A percentile compares a stretch with the other conserved stretches of the same genome.
These are phyloP conservation scores for Cladobotryum protrusum DNA, from an alignment of 2,329 filamentous ascomycete genomes.

Conservation along the genomic window DNA sequence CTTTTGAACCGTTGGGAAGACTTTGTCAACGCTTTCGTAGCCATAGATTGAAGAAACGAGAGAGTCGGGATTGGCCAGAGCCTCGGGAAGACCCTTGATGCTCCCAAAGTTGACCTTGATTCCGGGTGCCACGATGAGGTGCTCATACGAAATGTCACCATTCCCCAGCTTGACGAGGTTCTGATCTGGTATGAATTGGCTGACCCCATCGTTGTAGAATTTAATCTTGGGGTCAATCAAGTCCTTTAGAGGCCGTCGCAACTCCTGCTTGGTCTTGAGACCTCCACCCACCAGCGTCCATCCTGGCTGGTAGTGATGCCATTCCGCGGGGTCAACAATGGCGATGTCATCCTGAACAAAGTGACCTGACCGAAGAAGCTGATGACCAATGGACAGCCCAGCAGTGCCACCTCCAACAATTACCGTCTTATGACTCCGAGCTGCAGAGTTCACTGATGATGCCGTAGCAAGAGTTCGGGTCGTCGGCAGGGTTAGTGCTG, in stretches of 20 bases:
- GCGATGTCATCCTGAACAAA: slow-evolving; percentile 57
- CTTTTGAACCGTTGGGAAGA: slow-evolving; percentile 40
- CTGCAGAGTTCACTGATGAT: slow-evolving; percentile 27
- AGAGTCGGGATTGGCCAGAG: slow-evolving; percentile 40
- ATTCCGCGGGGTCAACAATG: slow-evolving; percentile 54
- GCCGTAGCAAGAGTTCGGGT: slow-evolving; percentile 16
- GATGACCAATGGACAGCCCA: slow-evolving; percentile 59
- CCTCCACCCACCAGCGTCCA: slow-evolving; percentile 65
- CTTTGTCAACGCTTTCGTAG: slow-evolving; percentile 50
- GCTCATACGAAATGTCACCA: slow-evolving; percentile 56
- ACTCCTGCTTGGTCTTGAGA: slow-evolving; percentile 54
- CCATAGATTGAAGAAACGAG: slow-evolving; percentile 52
- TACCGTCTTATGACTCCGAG: slow-evolving; percentile 53
- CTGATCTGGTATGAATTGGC: slow-evolving; percentile 46
- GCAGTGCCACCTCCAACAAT: slow-evolving; percentile 62
- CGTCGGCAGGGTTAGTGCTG: background rate
- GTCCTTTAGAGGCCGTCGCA: slow-evolving; percentile 43
- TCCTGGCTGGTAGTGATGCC: slow-evolving; percentile 63
- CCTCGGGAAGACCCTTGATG: slow-evolving; percentile 52
- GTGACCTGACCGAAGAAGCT: slow-evolving; percentile 54
- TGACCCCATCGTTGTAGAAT: slow-evolving; percentile 50
- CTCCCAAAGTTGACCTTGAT: slow-evolving; percentile 44
- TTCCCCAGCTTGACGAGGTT: slow-evolving; percentile 50
- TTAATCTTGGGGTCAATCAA: slow-evolving; percentile 55
- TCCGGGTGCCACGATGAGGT: slow-evolving; percentile 57